phyloP scores from a whole-genome alignment of 2,329 filamentous ascomycete species.

The Exophiala alcalophila region DNA sequence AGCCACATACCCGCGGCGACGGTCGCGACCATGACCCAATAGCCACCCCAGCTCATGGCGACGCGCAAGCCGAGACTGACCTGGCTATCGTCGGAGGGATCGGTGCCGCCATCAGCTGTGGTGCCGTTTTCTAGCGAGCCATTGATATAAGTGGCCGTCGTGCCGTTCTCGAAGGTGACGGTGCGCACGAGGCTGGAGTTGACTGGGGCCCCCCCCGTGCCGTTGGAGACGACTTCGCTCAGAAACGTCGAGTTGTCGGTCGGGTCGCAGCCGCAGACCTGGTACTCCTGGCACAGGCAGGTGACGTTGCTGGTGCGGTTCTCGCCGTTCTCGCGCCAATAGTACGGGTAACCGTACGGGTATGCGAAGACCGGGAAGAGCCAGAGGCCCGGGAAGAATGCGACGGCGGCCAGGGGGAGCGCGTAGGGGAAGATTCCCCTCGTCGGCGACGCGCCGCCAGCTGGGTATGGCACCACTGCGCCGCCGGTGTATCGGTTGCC shows the following conservation, averaged over 20 bases:
- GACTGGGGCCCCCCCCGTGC: constrained; percentile 33
- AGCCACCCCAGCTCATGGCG: constrained; percentile 38
- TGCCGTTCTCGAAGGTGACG: constrained; percentile 43
- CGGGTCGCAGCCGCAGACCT: constrained; percentile 58
- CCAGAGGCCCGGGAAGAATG: constrained; percentile 54
- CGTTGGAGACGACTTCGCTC: constrained; percentile 43
- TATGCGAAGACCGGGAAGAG: constrained; percentile 56
- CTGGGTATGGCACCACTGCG: constrained; percentile 49
- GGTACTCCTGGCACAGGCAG: constrained; percentile 56
- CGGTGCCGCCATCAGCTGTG: constrained; percentile 36
- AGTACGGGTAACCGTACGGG: constrained; percentile 49
- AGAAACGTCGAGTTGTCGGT: constrained; percentile 45
- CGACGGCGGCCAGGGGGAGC: constrained; percentile 46
- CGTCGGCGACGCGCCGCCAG: constrained; percentile 45
- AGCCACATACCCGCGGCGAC: constrained; percentile 31
- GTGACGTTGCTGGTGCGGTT: constrained; percentile 48
- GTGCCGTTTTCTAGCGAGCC: constrained; percentile 47
- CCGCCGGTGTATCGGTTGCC: constrained; percentile 57
- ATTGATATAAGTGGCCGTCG: constrained; percentile 47
- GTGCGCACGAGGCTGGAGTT: constrained; percentile 41
- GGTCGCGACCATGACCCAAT: constrained; percentile 42
- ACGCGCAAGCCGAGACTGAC: constrained; percentile 25
- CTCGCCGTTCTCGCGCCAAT: constrained; percentile 41
- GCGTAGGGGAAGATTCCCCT: constrained; percentile 50
- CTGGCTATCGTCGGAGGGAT: constrained; percentile 29